Evolutionary conservation across 1,284 basidiomycete genomes (phyloP), one percentile per base, ranked within the genome.

Genomic region (Coniophora puteana): DNA sequence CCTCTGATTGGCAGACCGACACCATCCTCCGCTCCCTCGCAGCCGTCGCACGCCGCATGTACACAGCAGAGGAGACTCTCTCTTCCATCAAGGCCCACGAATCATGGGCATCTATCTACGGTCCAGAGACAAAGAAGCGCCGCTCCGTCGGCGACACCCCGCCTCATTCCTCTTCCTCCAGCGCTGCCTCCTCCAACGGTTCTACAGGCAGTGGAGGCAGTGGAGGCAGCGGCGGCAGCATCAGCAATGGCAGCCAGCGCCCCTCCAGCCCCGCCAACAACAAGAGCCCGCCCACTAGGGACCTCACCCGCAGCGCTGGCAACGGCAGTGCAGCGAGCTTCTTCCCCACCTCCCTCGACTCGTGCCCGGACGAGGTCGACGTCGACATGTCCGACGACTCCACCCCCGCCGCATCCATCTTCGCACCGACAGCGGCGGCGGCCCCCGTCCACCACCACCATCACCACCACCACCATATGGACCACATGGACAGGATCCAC

Each of bases 1-100:
- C 77, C 1, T 50, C 66, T 36, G 76, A 80, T 61, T 81, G 76
- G 78, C 76, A 80, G 55, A 83, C 76, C 8, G 76, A 83, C 33
- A 65, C 68, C 48, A 80, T 86, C 51, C 59, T 80, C 24, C 71
- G 74, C 41, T 76, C 75, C 22, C 65, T 86, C 45, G 62, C 65
- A 22, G 68, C 66, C 12, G 65, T 85, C 48, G 76, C 73, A 1
- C 64, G 70, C 28, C 67, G 82, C 49, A 78, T 83, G 74, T 74
- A 75, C 56, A 67, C 68, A 14, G 80, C 83, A 10, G 83, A 86
- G 51, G 72, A 74, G 11, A 54, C 65, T 2, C 51, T 75, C 29
- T 61, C 53, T 18, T 50, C 61, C 26, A 63, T 71, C 41, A 66
- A 65, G 47, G 62, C 62, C 1, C 59, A 64, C 26, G 65, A 69